Conservation (phyloP, 306 rosid species). For the Vigna hirtella region DNA sequence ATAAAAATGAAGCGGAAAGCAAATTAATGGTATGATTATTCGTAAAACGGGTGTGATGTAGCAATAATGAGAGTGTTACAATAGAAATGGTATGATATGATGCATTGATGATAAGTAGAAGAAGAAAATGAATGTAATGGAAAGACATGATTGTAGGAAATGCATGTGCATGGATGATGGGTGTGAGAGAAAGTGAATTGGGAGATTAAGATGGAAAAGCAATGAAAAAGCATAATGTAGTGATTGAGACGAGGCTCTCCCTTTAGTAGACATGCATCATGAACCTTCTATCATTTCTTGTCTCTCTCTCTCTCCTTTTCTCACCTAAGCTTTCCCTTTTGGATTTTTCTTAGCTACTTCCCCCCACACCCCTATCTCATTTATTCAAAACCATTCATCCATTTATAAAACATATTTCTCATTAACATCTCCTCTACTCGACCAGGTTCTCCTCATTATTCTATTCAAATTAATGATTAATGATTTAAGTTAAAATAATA, state of each 20-base stretch:
- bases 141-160: conserved; percentile 56
- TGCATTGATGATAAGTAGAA: conserved; percentile 13
- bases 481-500: too few relatives aligned
- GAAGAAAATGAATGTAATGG: background rate
- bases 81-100: conserved; percentile 17
- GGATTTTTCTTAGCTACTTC: conserved; percentile 45
- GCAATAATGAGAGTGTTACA: conserved; percentile 30
- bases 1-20: background rate
- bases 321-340: conserved; percentile 31
- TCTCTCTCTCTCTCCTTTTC: conserved; percentile 53
- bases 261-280: conserved; percentile 89
- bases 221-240: conserved; percentile 55
- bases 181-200: conserved; percentile 60
- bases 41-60: conserved; percentile 42
- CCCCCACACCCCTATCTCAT: background rate
- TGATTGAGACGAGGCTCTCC: conserved; percentile 69
- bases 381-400: background rate
- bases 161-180: conserved; percentile 91
- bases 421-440: too few relatives aligned
- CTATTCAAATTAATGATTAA: too few relatives aligned
- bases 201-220: conserved; percentile 53
- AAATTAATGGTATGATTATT: conserved; percentile 49
- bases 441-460: too few relatives aligned
- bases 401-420: too few relatives aligned
- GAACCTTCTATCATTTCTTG: conserved; percentile 71